Conservation (phyloP, 768 basidiomycete species). For the Naganishia kalamii region DNA sequence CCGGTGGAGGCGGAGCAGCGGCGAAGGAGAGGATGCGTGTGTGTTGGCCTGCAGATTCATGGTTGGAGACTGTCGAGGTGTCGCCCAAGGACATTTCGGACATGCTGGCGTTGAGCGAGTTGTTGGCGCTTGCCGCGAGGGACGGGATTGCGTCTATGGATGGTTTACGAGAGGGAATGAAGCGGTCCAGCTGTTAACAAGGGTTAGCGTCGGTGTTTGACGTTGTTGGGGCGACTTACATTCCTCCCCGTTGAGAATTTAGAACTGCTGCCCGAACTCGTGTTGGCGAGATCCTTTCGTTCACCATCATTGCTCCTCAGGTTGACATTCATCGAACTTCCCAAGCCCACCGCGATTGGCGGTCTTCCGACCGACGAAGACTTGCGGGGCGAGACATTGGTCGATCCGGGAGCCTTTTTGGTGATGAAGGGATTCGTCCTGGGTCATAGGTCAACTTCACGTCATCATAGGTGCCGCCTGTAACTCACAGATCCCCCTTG, state of each 20-base stretch:
- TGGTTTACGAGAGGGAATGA: constrained; percentile 18
- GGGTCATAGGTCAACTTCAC: background rate
- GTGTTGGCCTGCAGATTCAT: constrained; percentile 16
- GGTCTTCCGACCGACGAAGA: background rate
- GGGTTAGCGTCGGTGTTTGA: background rate
- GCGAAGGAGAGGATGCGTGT: constrained; percentile 77
- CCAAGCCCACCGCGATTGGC: background rate
- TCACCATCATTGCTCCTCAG: constrained; percentile 1
- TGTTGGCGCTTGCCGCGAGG: constrained; percentile 9
- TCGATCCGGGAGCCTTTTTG: background rate
- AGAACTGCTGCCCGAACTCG: constrained; percentile 3
- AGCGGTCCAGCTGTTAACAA: constrained; percentile 21
- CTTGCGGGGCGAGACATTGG: constrained; percentile 14
- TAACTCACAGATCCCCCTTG: constrained; percentile 16
- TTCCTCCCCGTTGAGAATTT: constrained; percentile 22
- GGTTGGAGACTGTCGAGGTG: constrained; percentile 30
- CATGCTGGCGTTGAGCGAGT: constrained; percentile 12
- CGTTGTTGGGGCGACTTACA: background rate
- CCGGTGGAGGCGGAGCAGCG: constrained; percentile 61
- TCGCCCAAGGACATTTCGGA: constrained; percentile 32
- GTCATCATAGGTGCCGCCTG: background rate
- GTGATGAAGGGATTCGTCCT: constrained; percentile 23
- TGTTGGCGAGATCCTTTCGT: constrained; percentile 1
- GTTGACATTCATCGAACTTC: constrained; percentile 11
- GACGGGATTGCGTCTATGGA: constrained; percentile 27